Evolutionary conservation across 768 basidiomycete genomes (phyloP), one percentile per base, ranked within the genome.

Genomic region (Tylopilus balloui): DNA sequence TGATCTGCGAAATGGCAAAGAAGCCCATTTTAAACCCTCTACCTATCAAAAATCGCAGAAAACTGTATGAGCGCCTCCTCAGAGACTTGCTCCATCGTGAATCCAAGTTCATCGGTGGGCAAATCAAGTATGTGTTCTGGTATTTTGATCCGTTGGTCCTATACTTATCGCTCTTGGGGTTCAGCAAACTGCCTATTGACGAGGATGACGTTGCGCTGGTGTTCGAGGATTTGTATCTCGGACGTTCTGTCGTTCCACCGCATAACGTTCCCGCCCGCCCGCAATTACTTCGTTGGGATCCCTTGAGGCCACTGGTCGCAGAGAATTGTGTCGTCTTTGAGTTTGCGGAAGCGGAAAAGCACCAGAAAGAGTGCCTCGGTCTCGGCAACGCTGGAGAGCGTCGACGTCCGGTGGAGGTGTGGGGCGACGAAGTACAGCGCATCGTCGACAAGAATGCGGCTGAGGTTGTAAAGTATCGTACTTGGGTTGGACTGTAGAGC

Each of bases 281-380:
- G 0, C 78, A 81, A 2, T 73, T 94, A 3, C 77, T 88, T 20
- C 75, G 92, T 38, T 99, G 95, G 96, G 84, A 92, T 57, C 76
- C 78, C 15, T 63, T 64, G 3, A 67, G 67, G 31, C 83, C 85
- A 3, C 62, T 98, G 19, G 72, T 76, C 21, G 70, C 79, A n/a
- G 84, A 88, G 32, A 98, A 98, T 64, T 81, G 86, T 48, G 89
- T 94, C 11, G 84, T 92, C 3, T 83, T 97, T 69, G 89, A 92
- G 48, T 66, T 75, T 47, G 74, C 72, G 42, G 90, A 96, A 47
- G 88, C 83, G 0, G 83, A 83, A 61, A 76, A 72, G 48, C 92
- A 92, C 63, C 62, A 73, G 31, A 69, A 65, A 48, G 73, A 73
- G 31, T 80, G 78, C 37, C 72, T 62, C 36, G 55, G 55, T 28